Base-by-base conservation (phyloP, 2,329 filamentous ascomycete species). In the Bipolaris bicolor region DNA sequence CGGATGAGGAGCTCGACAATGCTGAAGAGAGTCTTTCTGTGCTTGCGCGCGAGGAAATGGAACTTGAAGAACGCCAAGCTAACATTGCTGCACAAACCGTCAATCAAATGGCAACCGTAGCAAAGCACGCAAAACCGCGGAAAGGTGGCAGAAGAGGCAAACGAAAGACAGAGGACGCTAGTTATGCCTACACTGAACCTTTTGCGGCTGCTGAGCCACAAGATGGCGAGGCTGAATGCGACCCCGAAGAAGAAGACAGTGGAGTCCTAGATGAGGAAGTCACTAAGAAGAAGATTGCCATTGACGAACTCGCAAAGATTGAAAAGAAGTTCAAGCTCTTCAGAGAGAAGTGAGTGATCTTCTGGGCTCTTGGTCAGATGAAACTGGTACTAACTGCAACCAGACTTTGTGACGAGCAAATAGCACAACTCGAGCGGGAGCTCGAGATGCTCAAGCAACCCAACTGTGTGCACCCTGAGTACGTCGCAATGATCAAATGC, bases 251-350 rank as follows among this genome's bases (percentile, higher is more conserved):
- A n/a, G 75, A 78, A 33, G 74, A 78, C 29, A 68, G 67, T 36
- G 66, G 59, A 34, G 57, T 69, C 7, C 58, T 72, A 7, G 76
- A 78, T 48, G 77, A 78, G 69, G 76, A 78, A 61, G 91, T 90
- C 63, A 86, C 90, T 69, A 88, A 87, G 71, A 95, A 94, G 78
- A 88, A 88, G 70, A 85, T 86, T 33, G 93, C 93, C 0, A 88
- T 93, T 71, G 90, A 92, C 54, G 87, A 92, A 64, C 84, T 97
- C 67, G 83, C 86, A 16, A 85, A 86, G 16, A 90, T 99, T 41
- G 94, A 98, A 74, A 90, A 90, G 74, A 91, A 95, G 72, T 99
- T 99, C 78, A 87, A 89, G 57, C 85, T 90, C 16, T 91, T 98
- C 71, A 86, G 92, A 69, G 92, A 92, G 63, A 88, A 87, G 88